Evolutionary conservation across 495 filamentous ascomycete genomes (phyloP), one percentile per base, ranked within the genome.

Genomic region (Baudoinia panamericana): DNA sequence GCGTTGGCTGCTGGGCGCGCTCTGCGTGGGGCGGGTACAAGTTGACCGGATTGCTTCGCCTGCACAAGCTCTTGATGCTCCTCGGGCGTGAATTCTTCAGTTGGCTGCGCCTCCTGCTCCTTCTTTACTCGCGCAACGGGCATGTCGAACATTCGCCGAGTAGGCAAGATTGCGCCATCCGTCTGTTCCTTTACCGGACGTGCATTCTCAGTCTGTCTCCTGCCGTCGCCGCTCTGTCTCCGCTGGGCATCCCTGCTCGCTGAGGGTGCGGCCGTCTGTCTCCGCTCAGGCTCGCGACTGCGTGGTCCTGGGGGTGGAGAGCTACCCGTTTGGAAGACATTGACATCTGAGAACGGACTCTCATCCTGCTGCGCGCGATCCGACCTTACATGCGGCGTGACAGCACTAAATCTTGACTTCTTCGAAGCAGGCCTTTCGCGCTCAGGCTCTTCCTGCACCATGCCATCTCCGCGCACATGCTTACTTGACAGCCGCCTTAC

Each of bases 31-130:
- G 45, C 48, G 21, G 53, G 53, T 35, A 49, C 54, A 2, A 47
- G 30, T 38, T 46, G 38, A 15, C 48, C 48, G 13, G 43, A 42
- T 24, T 47, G 48, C 27, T 46, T n/a, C 10, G 43, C 34, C n/a
- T 39, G 30, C 16, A 45, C 70, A 36, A 90, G 66, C 32, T 86
- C 88, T 26, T 82, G 63, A 58, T 83, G 85, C 55, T 81, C 83
- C 30, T 95, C 84, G 0, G 87, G 81, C 1, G 85, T 93, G 54
- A 96, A 97, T 53, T 96, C 92, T 57, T 96, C 92, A 7, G 17
- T 40, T 10, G 47, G 30, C 31, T 59, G 54, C 9, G 54, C 52
- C 4, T 71, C 62, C 36, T 78, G 74, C 18, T 66, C 62, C 24
- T 65, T 59, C 31, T 63, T 58, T 17, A 34, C 18, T 1, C 39